A percentile compares a stretch with the other conserved stretches of the same genome.
phyloP scores from a whole-genome alignment of 2,329 filamentous ascomycete species.

The Samsoniella hepiali region DNA sequence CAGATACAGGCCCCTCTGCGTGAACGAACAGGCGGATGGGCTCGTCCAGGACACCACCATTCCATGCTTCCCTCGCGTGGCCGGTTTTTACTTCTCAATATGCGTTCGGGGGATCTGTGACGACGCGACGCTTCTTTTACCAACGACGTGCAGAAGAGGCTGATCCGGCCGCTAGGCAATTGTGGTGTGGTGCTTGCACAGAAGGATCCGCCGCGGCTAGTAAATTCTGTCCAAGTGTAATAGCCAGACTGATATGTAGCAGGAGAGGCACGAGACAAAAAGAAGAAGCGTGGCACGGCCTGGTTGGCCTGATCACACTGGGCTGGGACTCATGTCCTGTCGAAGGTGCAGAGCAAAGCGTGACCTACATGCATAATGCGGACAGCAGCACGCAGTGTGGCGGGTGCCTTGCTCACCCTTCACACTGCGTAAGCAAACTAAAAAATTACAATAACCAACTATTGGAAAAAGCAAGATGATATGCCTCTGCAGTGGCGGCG shows the following conservation, averaged over 20 bases:
- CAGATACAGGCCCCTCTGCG: background rate
- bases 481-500: background rate
- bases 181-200: background rate
- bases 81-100: background rate
- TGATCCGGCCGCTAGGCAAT: constrained; percentile 2
- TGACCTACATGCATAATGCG: constrained; percentile 17
- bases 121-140: background rate
- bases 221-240: background rate
- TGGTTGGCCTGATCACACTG: constrained; percentile 12
- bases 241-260: background rate
- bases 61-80: no score
- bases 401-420: background rate
- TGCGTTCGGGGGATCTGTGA: background rate
- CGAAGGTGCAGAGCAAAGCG: constrained; percentile 10
- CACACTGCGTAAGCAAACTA: background rate
- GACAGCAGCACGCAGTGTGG: background rate
- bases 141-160: background rate
- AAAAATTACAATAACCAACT: background rate
- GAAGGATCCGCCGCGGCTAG: background rate
- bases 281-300: constrained; percentile 4
- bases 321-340: constrained; percentile 5
- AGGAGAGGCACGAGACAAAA: background rate
- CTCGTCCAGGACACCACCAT: background rate
- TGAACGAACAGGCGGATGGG: constrained; percentile 12
- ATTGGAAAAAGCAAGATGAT: background rate